A percentile compares a stretch with the other conserved stretches of the same genome.
These are phyloP conservation scores for Aspergillus unguis DNA, from an alignment of 2,329 filamentous ascomycete genomes.

Conservation along the genomic window DNA sequence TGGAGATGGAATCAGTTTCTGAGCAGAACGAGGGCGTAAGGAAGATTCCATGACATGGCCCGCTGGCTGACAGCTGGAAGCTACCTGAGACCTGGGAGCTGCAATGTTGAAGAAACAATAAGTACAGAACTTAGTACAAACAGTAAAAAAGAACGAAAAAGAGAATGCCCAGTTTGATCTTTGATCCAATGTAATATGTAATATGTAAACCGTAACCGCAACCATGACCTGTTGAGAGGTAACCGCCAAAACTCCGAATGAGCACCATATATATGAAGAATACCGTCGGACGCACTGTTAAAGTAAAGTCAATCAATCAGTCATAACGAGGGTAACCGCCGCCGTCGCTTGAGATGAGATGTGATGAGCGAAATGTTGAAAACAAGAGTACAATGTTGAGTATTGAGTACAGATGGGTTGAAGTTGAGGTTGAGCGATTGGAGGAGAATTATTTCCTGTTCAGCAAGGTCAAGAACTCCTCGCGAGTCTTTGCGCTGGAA, in stretches of 20 bases:
- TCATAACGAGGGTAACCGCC: too few relatives aligned
- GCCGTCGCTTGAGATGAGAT: too few relatives aligned
- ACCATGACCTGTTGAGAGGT: slow-evolving; percentile 41
- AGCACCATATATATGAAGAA: slow-evolving; percentile 14
- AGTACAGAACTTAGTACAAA: too few relatives aligned
- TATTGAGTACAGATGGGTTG: slow-evolving; percentile 10
- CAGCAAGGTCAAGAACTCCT: slow-evolving; percentile 87
- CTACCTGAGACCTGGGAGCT: too few relatives aligned
- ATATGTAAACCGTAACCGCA: too few relatives aligned
- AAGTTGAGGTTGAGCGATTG: neutral
- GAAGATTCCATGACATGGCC: too few relatives aligned
- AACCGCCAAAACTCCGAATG: slow-evolving; percentile 36
- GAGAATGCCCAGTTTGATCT: slow-evolving; percentile 17
- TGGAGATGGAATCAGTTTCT: too few relatives aligned
- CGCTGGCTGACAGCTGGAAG: too few relatives aligned
- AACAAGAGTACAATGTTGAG: slow-evolving; percentile 12
- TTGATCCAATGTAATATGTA: neutral
- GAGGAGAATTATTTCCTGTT: slow-evolving; percentile 47
- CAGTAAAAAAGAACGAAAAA: slow-evolving; percentile 17
- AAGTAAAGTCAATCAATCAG: slow-evolving; percentile 19
- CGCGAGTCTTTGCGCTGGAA: slow-evolving; percentile 84
- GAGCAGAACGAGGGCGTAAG: too few relatives aligned
- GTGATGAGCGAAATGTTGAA: too few relatives aligned
- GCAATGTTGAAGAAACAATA: too few relatives aligned
- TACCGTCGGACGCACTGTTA: slow-evolving; percentile 22